Conservation (phyloP, 2,329 filamentous ascomycete genomes). For the Tolypocladium nubicola region DNA sequence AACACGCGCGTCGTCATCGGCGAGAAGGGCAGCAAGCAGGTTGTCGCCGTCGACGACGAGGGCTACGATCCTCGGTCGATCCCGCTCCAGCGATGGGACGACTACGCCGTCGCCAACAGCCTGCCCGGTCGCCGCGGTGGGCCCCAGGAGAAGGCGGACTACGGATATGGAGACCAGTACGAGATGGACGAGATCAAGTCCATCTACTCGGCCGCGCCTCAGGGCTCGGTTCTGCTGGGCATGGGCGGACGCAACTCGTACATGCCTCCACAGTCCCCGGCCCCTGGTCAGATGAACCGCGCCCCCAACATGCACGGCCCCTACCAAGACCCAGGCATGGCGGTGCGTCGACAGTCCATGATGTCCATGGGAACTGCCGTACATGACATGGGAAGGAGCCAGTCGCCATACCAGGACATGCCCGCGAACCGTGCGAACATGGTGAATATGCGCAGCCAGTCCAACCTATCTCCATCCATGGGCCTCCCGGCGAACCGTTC, state of each 20-base stretch:
- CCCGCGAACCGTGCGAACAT: slow-evolving; percentile 46
- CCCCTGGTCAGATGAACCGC: slow-evolving; percentile 45
- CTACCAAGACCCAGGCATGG: slow-evolving; percentile 36
- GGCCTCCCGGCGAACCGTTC: slow-evolving; percentile 24
- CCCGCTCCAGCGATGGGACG: slow-evolving; percentile 92
- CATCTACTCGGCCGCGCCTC: slow-evolving; percentile 85
- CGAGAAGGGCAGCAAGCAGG: slow-evolving; percentile 81
- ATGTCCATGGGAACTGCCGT: slow-evolving; percentile 50
- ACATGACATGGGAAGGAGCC: slow-evolving; percentile 35
- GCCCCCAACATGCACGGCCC: slow-evolving; percentile 33
- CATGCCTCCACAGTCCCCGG: slow-evolving; percentile 76
- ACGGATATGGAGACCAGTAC: slow-evolving; percentile 64
- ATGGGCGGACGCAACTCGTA: slow-evolving; percentile 64
- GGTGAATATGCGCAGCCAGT: slow-evolving; percentile 44
- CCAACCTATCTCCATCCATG: slow-evolving; percentile 34
- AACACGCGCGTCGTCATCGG: slow-evolving; percentile 96
- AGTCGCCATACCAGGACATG: slow-evolving; percentile 49
- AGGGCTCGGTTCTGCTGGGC: slow-evolving; percentile 76
- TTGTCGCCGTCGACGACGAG: slow-evolving; percentile 79
- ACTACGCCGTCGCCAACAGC: slow-evolving; percentile 79
- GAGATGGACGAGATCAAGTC: slow-evolving; percentile 99
- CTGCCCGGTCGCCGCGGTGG: slow-evolving; percentile 82
- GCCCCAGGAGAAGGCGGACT: slow-evolving; percentile 52
- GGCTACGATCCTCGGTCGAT: slow-evolving; percentile 86
- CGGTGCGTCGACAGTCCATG: slow-evolving; percentile 59